phyloP scores from a whole-genome alignment of 2,329 filamentous ascomycete species.

The Microdochium bolleyi region DNA sequence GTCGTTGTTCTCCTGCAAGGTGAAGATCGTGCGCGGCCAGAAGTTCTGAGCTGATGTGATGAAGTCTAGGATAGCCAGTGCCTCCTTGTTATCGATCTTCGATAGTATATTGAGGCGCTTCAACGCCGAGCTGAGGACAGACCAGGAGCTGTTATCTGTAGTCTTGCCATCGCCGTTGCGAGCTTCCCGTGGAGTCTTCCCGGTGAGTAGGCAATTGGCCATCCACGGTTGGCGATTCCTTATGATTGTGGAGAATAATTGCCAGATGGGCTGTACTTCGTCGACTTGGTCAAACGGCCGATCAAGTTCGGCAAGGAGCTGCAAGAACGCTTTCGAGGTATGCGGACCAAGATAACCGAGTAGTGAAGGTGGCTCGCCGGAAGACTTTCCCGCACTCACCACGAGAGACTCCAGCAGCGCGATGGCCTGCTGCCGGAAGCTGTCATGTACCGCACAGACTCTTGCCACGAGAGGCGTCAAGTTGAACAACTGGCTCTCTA shows the following conservation, averaged over 20 bases:
- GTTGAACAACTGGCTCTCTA: constrained; percentile 77
- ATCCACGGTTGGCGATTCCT: constrained; percentile 93
- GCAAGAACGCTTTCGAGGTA: constrained; percentile 76
- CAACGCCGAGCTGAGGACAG: constrained; percentile 69
- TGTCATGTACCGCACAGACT: constrained; percentile 62
- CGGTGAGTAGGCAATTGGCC: constrained; percentile 85
- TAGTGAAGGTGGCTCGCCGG: constrained; percentile 83
- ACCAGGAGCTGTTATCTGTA: constrained; percentile 41
- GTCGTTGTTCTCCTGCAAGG: constrained; percentile 62
- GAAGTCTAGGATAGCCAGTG: constrained; percentile 75
- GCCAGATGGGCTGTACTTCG: constrained; percentile 69
- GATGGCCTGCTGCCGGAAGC: constrained; percentile 58
- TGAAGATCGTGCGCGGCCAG: constrained; percentile 90
- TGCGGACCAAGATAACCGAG: constrained; percentile 80
- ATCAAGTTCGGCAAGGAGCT: constrained; percentile 68
- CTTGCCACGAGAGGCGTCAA: constrained; percentile 68
- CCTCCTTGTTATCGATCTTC: constrained; percentile 54
- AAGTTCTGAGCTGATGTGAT: constrained; percentile 83
- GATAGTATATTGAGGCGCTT: constrained; percentile 60
- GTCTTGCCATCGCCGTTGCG: constrained; percentile 49
- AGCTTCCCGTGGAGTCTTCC: constrained; percentile 72
- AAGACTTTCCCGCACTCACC: constrained; percentile 54
- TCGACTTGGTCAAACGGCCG: constrained; percentile 60
- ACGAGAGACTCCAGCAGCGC: constrained; percentile 67
- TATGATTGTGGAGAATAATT: constrained; percentile 76